Base-by-base conservation (phyloP, 2,329 filamentous ascomycete genomes). In the Penicillium polonicum region DNA sequence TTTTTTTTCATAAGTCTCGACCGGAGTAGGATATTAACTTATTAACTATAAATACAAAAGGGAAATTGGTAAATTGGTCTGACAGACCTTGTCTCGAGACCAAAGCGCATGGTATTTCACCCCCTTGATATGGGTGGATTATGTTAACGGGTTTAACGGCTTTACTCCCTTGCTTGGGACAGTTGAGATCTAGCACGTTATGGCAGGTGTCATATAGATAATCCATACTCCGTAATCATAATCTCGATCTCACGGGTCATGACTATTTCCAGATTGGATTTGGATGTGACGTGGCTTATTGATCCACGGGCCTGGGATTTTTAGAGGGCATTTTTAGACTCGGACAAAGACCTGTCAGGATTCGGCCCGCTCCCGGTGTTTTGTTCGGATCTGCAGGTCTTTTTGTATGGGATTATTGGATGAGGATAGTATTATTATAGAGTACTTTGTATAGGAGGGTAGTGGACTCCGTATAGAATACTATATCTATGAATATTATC, bases 301-400 rank as follows among this genome's bases (percentile, higher is more conserved):
- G 51, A 56, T 48, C 61, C 57, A 54, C 19, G 9, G 15, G 8
- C 10, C 23, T 54, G 59, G 61, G 48, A 52, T 31, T 21, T 17
- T 29, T 29, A 29, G 17, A 17, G 13, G 31, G 35, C 2, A 23
- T 19, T 49, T 27, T 27, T 55, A 52, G 31, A 21, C 51, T 49
- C 53, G 48, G 43, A 57, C 54, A 65, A 60, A 63, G 55, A 59
- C 55, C 52, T 61, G 62, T 61, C 60, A 65, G 38, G 62, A 64
- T 61, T 67, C 65, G 65, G 65, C 50, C 65, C 64, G 65, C 60
- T 66, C 65, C 64, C 65, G 64, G 53, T 23, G 2, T 49, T 45
- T 29, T 29, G 33, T 19, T 33, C 7, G 23, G 52, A 51, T 55
- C 52, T 55, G 21, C 52, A 52, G 33, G 15, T 35, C 13, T 4